Conservation (phyloP, 768 basidiomycete species). For the Phaeolepiota aurea region DNA sequence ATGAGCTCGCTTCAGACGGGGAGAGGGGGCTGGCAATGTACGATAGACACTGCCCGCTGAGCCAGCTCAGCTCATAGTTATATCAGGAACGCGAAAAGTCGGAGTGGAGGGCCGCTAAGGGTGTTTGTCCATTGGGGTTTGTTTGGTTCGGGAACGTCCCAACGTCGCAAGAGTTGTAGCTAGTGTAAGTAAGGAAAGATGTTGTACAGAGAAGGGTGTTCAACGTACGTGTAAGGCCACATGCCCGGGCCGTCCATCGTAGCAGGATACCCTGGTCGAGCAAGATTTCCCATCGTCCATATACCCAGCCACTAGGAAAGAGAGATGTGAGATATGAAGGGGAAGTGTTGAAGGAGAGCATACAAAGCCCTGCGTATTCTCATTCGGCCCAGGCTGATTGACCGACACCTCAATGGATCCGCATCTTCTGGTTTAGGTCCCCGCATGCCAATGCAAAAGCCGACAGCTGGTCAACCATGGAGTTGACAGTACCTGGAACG, state of each 20-base stretch:
- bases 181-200: constrained; percentile 11
- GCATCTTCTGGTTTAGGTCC: no score
- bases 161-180: constrained; percentile 62
- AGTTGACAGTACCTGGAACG: constrained; percentile 63
- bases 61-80: constrained; percentile 59
- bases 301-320: constrained; percentile 65
- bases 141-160: constrained; percentile 78
- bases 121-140: constrained; percentile 36
- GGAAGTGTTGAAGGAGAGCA: constrained; percentile 11
- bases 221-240: constrained; percentile 71
- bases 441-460: constrained; percentile 68
- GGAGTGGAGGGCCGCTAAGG: constrained; percentile 52
- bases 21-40: constrained; percentile 12
- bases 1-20: constrained; percentile 58
- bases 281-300: constrained; percentile 89
- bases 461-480: constrained; percentile 86
- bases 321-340: not conserved
- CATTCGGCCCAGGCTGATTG: not conserved
- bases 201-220: constrained; percentile 1
- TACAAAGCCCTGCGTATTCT: constrained; percentile 38
- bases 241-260: constrained; percentile 77
- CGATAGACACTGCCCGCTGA: constrained; percentile 73
- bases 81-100: constrained; percentile 32
- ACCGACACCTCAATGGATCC: not conserved
- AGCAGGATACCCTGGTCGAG: constrained; percentile 70